A percentile compares a stretch with the other conserved stretches of the same genome.
phyloP scores from a whole-genome alignment of 108 stramenopile genomes.

The Poteriospumella lacustris region DNA sequence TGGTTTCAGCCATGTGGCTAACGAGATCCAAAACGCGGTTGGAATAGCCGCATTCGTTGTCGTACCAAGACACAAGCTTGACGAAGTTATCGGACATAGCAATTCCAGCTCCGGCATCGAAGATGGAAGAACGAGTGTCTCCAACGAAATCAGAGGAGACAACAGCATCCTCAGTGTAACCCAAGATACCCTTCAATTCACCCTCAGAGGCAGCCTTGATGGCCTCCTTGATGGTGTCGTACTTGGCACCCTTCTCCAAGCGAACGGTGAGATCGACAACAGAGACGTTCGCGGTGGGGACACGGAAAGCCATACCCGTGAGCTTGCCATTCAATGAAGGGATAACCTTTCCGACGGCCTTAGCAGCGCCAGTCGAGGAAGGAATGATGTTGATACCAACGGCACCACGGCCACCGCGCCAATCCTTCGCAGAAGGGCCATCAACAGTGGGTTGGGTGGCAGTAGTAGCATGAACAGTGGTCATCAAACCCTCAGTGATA shows the following conservation, averaged over 20 bases:
- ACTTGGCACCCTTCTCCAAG: conserved; percentile 39
- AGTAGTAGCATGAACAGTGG: conserved; percentile 57
- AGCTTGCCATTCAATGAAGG: conserved; percentile 48
- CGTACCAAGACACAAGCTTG: conserved; percentile 54
- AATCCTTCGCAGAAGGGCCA: conserved; percentile 51
- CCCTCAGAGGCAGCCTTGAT: conserved; percentile 50
- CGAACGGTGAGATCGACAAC: conserved; percentile 54
- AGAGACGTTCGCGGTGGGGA: conserved; percentile 53
- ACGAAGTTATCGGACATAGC: conserved; percentile 52
- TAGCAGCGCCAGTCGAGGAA: conserved; percentile 53
- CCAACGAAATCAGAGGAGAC: conserved; percentile 50
- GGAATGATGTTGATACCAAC: conserved; percentile 52
- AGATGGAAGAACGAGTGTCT: conserved; percentile 50
- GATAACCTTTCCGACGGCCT: conserved; percentile 55
- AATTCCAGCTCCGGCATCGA: conserved; percentile 54
- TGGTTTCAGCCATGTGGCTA: conserved; percentile 34
- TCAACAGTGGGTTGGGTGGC: conserved; percentile 57
- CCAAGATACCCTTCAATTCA: conserved; percentile 50
- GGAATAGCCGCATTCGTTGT: conserved; percentile 55
- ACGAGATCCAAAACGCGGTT: conserved; percentile 50
- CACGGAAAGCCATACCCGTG: conserved; percentile 59
- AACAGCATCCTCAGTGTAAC: conserved; percentile 45
- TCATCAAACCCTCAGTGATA: conserved; percentile 56
- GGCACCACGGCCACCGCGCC: conserved; percentile 48
- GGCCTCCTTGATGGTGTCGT: conserved; percentile 49